A percentile compares a stretch with the other conserved stretches of the same genome.
Evolutionary conservation across 257 asterid genomes (phyloP).

Genomic region (Plantago elongata): DNA sequence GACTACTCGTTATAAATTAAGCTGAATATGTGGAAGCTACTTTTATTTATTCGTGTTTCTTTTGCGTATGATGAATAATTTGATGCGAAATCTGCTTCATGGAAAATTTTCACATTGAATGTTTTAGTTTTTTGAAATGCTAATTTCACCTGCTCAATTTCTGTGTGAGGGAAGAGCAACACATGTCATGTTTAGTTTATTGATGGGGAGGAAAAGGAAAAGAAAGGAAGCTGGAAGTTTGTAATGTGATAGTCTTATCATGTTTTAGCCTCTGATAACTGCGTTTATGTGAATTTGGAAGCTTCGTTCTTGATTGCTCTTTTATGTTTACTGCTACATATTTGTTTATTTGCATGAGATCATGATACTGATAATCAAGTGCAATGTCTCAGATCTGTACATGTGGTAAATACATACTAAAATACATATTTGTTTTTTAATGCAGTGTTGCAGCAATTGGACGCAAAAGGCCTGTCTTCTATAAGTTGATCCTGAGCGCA

Average conservation of each 20-base stretch:
- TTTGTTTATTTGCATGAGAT: constrained; percentile 11
- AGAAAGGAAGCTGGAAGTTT: not conserved
- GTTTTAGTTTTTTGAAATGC: no score
- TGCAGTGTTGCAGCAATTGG: constrained; percentile 88
- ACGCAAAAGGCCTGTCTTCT: constrained; percentile 72
- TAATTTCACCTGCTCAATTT: no score
- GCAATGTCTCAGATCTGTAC: constrained; percentile 4
- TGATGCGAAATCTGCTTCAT: no score
- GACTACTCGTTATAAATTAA: no score
- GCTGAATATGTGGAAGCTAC: no score
- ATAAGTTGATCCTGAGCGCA: constrained; percentile 53
- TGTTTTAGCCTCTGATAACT: not conserved
- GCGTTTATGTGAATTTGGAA: not conserved
- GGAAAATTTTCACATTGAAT: no score
- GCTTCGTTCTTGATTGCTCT: constrained; percentile 8
- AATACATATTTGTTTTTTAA: constrained; percentile 23
- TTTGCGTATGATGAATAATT: no score
- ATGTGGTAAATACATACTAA: no score
- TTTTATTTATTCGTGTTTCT: no score
- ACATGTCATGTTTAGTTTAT: no score
- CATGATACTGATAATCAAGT: constrained; percentile 3
- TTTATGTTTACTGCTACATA: constrained; percentile 12
- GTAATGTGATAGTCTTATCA: not conserved
- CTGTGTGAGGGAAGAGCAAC: no score
- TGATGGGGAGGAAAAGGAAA: no score